Base-by-base conservation (phyloP, 345 rosid genomes). In the Acer saccharum region DNA sequence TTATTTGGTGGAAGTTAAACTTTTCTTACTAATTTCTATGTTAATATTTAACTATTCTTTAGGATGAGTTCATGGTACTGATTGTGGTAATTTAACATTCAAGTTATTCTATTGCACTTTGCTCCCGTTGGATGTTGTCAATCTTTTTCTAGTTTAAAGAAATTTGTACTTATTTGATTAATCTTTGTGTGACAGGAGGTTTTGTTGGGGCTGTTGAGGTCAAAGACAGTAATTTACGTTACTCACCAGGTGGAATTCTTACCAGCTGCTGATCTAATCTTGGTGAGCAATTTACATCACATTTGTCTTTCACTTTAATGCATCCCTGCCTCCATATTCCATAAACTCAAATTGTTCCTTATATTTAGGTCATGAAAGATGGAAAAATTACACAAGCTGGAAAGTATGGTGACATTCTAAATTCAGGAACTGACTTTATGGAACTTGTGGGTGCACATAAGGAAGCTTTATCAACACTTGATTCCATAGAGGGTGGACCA, bases 201-300 rank as follows among this genome's bases (percentile, higher is more conserved):
- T 77, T 80, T 93, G 77, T 72, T 90, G 57, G 92, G 90, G 65
- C 78, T 78, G 25, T 57, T 89, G 71, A 58, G 84, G 58, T 80
- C 88, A 17, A 89, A 92, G 81, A 87, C 95, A 16, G 92, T 92
- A 73, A 84, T 92, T 54, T 92, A 85, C 83, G 97, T 93, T 54
- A 93, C 97, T 64, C 97, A 93, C 81, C 97, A 93, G 86, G 90
- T 93, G 68, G 95, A 93, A 77, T 93, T 91, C 88, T 83, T 93
- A 78, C 92, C 91, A 65, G 79, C 93, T 43, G 95, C 95, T 54
- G 93, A 93, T 87, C 80, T 90, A 54, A 90, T 93, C 41, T 82
- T 91, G 93, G 97, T 93, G 76, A 82, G 90, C 78, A 54, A 69
- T 64, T 63, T 55, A 27, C 4, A 35, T 55, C 69, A 67, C 77